Evolutionary conservation across 768 basidiomycete species (phyloP), one percentile per base, ranked within the genome.

Genomic region (Mycena rebaudengoi): DNA sequence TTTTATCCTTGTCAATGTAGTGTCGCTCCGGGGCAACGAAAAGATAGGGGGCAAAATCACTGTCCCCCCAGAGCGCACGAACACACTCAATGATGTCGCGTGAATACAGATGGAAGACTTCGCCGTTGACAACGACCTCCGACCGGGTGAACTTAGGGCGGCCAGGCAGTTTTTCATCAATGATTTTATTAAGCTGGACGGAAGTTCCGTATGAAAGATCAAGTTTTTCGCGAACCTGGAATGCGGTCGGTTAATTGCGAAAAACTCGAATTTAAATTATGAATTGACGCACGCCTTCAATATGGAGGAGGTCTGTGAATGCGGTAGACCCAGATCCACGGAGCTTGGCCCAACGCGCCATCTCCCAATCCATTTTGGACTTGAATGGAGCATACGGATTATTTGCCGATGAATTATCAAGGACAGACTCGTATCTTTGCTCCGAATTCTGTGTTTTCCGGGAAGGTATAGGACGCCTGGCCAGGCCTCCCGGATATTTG

Each of bases 321-420:
- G 80, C 79, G 0, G 76, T 78, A 0, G 80, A 78, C 4, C 78
- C 70, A 0, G 74, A 60, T 0, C 78, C 79, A 0, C 70, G 66
- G 1, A 76, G n/a, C n/a, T n/a, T n/a, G n/a, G 76, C 79, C 80
- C 81, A 81, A 12, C 59, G 40, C 4, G 75, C 79, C 25, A 82
- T 21, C 53, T 78, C 76, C 79, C 78, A 82, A 30, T 81, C 78
- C 5, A 78, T 25, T 30, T 73, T 30, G 0, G 76, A 77, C 0
- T 11, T 10, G 64, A 82, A 82, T 0, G 75, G 81, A 20, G 75
- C 73, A 46, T 50, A 71, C 0, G n/a, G 55, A 48, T n/a, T n/a
- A n/a, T n/a, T n/a, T n/a, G n/a, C n/a, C n/a, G n/a, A n/a, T n/a
- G n/a, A n/a, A n/a, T n/a, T n/a, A n/a, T n/a, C n/a, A n/a, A n/a